These are phyloP conservation scores for Porphyridium purpureum DNA, from an alignment of 23 red algal genomes.

Conservation along the genomic window DNA sequence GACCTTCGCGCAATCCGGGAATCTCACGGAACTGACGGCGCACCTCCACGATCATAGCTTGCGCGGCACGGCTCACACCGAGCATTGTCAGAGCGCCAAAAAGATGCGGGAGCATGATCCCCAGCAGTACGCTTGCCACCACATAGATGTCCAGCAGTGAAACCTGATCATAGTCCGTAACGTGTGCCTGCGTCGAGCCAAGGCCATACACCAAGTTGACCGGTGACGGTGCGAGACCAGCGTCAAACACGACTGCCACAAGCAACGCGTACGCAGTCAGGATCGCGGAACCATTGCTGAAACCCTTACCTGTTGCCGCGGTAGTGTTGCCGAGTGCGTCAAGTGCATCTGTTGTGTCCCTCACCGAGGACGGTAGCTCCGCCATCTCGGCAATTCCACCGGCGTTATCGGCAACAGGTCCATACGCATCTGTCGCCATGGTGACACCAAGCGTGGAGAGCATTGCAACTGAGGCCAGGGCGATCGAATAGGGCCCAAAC, in stretches of 20 bases:
- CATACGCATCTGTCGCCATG: conserved; percentile 38
- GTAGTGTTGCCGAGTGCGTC: conserved; percentile 54
- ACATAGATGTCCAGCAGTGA: conserved; percentile 15
- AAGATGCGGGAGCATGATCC: conserved; percentile 6
- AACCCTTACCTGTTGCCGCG: conserved; percentile 30
- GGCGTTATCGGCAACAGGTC: conserved; percentile 50
- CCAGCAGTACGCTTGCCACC: conserved; percentile 1
- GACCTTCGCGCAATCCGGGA: neutral
- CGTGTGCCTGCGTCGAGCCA: neutral
- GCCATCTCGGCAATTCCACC: conserved; percentile 51
- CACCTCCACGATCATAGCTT: conserved; percentile 34
- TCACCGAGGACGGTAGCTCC: conserved; percentile 6
- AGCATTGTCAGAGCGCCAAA: conserved; percentile 12
- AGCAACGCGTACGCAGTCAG: conserved; percentile 36
- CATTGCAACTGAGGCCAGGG: conserved; percentile 49
- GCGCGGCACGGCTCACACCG: neutral
- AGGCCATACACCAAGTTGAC: neutral
- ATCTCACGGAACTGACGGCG: conserved; percentile 26
- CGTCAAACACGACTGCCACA: conserved; percentile 20
- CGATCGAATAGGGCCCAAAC: conserved; percentile 47
- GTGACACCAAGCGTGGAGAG: conserved; percentile 21
- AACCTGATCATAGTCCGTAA: conserved; percentile 3
- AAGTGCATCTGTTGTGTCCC: conserved; percentile 49
- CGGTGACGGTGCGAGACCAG: conserved; percentile 8
- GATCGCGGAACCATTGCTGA: conserved; percentile 40